phyloP scores from a whole-genome alignment of 2,329 filamentous ascomycete species.

The Cytospora paraplurivora region DNA sequence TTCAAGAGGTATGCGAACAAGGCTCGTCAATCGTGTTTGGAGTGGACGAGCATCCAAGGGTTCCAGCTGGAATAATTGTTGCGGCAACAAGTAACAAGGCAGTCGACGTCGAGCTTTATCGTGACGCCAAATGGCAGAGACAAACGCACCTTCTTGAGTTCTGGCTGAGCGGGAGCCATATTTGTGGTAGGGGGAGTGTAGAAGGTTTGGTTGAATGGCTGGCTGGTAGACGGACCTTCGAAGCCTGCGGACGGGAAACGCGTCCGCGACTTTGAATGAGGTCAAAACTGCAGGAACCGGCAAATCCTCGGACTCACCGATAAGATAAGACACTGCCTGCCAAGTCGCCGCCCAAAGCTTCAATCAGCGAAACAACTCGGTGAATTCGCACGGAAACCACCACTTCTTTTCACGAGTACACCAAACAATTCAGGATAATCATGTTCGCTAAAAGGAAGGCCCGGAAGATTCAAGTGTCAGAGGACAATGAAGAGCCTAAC shows the following conservation, averaged over 20 bases:
- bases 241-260: constrained; percentile 9
- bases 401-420: neutral
- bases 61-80: constrained; percentile 6
- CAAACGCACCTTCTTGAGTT: constrained; percentile 85
- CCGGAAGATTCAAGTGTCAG: constrained; percentile 72
- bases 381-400: neutral
- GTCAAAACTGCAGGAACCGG: constrained; percentile 22
- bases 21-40: neutral
- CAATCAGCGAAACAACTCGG: neutral
- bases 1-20: neutral
- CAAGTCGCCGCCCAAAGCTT: neutral
- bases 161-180: constrained; percentile 98
- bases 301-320: constrained; percentile 29
- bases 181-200: constrained; percentile 41
- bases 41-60: constrained; percentile 3
- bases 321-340: constrained; percentile 30
- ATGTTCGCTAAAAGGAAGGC: constrained; percentile 68
- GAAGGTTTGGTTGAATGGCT: constrained; percentile 8
- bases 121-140: neutral
- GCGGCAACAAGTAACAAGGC: neutral
- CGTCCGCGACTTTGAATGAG: constrained; percentile 26
- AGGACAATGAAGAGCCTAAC: constrained; percentile 60
- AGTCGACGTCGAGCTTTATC: neutral
- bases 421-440: constrained; percentile 41
- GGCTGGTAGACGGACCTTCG: neutral